Evolutionary conservation across 306 rosid species (phyloP), one percentile per base, ranked within the genome.

Genomic region (Cucurbita ficifolia): DNA sequence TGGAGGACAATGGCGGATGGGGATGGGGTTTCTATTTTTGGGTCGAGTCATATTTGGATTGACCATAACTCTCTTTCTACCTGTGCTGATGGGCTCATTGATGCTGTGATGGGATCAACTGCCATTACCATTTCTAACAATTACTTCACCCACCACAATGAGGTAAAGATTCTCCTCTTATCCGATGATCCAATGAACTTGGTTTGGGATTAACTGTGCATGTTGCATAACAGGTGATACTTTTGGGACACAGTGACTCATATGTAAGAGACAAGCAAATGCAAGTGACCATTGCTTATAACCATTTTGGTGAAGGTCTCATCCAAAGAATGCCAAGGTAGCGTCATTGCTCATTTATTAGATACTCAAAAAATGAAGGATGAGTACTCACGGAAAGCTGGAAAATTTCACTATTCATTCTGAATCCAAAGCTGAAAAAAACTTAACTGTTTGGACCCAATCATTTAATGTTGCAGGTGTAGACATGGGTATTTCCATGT

Each of bases 261-360:
- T 94, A 91, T 70, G 84, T 85, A 1, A 76, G 87, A 14, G 99
- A 94, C 84, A 91, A 85, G 84, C 89, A 87, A 57, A 94, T 94
- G 99, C 99, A 94, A 81, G 99, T 91, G 59, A 94, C 97, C 80
- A 91, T 94, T 70, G 97, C 99, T 55, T 94, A 91, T 85, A 94
- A 94, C 82, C 99, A 94, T 89, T 94, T 94, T 78, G 97, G 99
- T 49, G 96, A 94, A 81, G 97, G 96, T 39, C 97, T 94, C 21
- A 86, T 91, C 21, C 99, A 94, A 56, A 91, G 99, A 75, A 94
- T 94, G 99, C 99, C 99, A 45, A 94, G 99, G 99, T 91, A 87
- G 10, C 4, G 50, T 39, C 7, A 29, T 39, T 39, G 42, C 42
- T 39, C 33, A 29, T 39, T 39, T 7, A 39, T 39, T 39, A 39